Evolutionary conservation across 768 basidiomycete genomes (phyloP), one percentile per base, ranked within the genome.

Genomic region (Lanmaoa pseudosensibilis): DNA sequence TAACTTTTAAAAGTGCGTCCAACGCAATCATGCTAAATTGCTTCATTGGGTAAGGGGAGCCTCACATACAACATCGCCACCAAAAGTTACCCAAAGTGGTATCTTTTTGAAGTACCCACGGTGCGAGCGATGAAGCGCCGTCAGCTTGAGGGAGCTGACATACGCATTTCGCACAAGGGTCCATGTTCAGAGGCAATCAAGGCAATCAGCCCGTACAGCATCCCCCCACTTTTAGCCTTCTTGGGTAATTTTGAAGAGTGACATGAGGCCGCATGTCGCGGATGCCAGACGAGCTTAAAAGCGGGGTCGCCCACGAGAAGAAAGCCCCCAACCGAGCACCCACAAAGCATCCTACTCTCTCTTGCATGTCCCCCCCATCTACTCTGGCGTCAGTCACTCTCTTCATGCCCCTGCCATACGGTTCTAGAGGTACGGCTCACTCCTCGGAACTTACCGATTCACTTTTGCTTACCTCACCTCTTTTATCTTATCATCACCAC

Each of bases 141-240:
- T 44, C 59, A 50, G 60, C 62, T 21, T 50, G 59, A 60, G 58
- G 46, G 58, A 45, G 67, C 69, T 73, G 66, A 70, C 71, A 56
- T 56, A 71, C 30, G 13, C 59, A 54, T 30, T 71, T 71, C 69
- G 3, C 70, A 73, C 70, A 15, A 59, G 53, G 55, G 60, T 67
- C 46, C 60, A 34, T 62, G 47, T 60, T 50, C 54, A 45, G 44
- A 61, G 43, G 59, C 72, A 68, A 73, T 72, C 70, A 32, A 32
- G 44, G 46, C 57, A 38, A 57, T 62, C 60, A 5, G 32, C 46
- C 3, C 34, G 33, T 33, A 63, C 66, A 67, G 70, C 71, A 69
- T 57, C 21, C 23, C 11, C 11, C 0, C 0, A 34, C 34, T 57
- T 58, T 55, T 70, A 59, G 52, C 70, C 60, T 61, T 38, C 16